Percentiles rank a stretch among this genome's conserved stretches.
These are phyloP conservation scores for Thymus quinquecostatus DNA, from an alignment of 257 asterid genomes.

Conservation along the genomic window DNA sequence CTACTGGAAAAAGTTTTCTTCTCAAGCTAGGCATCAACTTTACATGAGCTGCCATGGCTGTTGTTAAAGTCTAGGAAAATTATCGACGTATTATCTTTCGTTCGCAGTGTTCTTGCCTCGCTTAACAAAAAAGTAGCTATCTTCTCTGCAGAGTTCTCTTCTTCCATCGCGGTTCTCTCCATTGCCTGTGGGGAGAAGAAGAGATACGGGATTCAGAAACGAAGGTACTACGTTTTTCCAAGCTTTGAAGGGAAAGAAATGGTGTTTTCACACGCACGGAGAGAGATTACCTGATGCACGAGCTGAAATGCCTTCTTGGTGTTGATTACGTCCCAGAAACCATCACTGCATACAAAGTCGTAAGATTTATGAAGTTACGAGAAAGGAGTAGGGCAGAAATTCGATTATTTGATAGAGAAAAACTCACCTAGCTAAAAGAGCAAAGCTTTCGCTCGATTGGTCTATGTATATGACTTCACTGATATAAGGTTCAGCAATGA, in stretches of 20 bases:
- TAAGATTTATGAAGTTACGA: conserved; percentile 13
- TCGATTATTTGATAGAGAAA: background rate
- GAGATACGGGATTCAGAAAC: background rate
- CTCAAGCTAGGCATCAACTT: conserved; percentile 43
- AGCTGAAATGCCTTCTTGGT: conserved; percentile 82
- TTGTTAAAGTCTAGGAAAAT: conserved; percentile 71
- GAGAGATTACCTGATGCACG: conserved; percentile 67
- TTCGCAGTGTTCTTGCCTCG: conserved; percentile 81
- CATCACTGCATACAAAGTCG: conserved; percentile 62
- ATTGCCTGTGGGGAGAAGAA: conserved; percentile 46
- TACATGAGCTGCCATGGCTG: conserved; percentile 47
- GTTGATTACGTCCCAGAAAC: conserved; percentile 91
- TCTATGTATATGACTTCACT: conserved; percentile 64
- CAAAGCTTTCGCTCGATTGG: conserved; percentile 61
- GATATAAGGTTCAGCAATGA: conserved; percentile 89
- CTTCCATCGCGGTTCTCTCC: conserved; percentile 50
- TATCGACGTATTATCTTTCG: conserved; percentile 87
- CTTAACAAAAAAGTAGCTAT: conserved; percentile 68
- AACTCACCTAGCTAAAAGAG: conserved; percentile 82
- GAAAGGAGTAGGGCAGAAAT: conserved; percentile 1
- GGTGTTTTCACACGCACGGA: background rate
- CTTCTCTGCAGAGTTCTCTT: conserved; percentile 61
- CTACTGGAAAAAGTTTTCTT: background rate
- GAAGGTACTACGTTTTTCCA: background rate
- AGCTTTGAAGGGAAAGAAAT: background rate